These are phyloP conservation scores for Limonomyces culmigenus DNA, from an alignment of 1,284 basidiomycete genomes.

Conservation along the genomic window DNA sequence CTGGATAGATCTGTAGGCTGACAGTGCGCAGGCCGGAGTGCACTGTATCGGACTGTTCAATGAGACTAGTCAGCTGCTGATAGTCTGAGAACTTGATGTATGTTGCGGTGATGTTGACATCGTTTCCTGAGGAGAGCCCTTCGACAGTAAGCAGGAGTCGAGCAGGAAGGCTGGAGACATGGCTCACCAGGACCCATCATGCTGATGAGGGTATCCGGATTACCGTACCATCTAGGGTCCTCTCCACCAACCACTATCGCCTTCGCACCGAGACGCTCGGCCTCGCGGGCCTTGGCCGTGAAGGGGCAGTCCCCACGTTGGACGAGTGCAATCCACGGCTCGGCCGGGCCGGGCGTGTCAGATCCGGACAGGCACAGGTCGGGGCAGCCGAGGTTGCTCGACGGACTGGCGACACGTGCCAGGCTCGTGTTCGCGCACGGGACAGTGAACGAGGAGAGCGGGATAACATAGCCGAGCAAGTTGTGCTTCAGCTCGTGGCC, in stretches of 20 bases:
- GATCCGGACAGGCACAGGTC: conserved; percentile 37
- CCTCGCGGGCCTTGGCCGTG: conserved; percentile 70
- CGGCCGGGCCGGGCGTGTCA: conserved; percentile 33
- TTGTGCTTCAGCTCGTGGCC: conserved; percentile 52
- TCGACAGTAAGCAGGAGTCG: conserved; percentile 4
- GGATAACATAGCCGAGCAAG: conserved; percentile 64
- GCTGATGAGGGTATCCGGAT: conserved; percentile 67
- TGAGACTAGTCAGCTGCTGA: conserved; percentile 35
- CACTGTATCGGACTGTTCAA: conserved; percentile 54
- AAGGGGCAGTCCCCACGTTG: conserved; percentile 81
- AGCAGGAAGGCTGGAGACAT: conserved; percentile 2
- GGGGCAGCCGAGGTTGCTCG: conserved; percentile 35
- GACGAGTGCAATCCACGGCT: conserved; percentile 74
- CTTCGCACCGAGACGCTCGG: conserved; percentile 68
- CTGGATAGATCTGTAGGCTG: conserved; percentile 59
- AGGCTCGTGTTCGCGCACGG: conserved; percentile 22
- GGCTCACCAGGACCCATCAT: conserved; percentile 75
- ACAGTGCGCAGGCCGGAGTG: conserved; percentile 57
- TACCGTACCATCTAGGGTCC: conserved; percentile 42
- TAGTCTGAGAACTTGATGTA: conserved; percentile 65
- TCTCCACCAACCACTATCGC: conserved; percentile 83
- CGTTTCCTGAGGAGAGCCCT: conserved; percentile 32
- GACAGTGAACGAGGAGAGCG: conserved; percentile 51
- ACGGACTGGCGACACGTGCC: too few species aligned
- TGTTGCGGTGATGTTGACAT: conserved; percentile 53